A percentile compares a stretch with the other conserved stretches of the same genome.
Conservation (phyloP, 768 basidiomycete species). For the Lactifluus subvellereus region DNA sequence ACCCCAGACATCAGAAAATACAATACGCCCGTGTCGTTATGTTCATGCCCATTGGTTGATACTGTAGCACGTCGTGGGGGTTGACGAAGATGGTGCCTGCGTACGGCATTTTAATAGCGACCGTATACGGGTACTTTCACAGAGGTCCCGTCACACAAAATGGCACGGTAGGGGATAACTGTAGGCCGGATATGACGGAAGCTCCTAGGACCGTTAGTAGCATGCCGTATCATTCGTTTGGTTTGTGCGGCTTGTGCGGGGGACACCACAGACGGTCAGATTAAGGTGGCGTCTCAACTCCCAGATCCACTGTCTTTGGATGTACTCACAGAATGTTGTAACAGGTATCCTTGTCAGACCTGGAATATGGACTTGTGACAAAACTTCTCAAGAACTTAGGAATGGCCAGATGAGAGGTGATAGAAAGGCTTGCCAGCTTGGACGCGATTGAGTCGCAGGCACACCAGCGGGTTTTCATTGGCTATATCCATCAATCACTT, state of each 20-base stretch:
- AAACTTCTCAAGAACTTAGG: constrained; percentile 57
- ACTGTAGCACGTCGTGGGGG: constrained; percentile 46
- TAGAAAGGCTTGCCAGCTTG: constrained; percentile 41
- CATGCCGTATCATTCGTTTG: constrained; percentile 92
- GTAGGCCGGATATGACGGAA: constrained; percentile 56
- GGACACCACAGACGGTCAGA: constrained; percentile 85
- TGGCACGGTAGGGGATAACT: constrained; percentile 79
- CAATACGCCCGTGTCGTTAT: constrained; percentile 84
- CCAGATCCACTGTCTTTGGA: constrained; percentile 39
- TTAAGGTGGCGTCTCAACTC: constrained; percentile 50
- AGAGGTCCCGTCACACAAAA: constrained; percentile 59
- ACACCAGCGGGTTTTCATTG: neutral
- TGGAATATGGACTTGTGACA: constrained; percentile 57
- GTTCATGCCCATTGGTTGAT: constrained; percentile 91
- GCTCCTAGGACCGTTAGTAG: constrained; percentile 83
- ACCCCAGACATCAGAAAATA: constrained; percentile 49
- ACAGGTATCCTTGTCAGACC: constrained; percentile 74
- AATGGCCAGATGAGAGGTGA: constrained; percentile 61
- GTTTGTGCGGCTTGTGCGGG: constrained; percentile 75
- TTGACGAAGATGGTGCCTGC: constrained; percentile 78
- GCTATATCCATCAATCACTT: neutral
- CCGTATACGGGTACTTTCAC: constrained; percentile 43
- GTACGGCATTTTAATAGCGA: constrained; percentile 48
- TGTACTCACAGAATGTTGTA: constrained; percentile 84
- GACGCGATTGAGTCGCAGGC: constrained; percentile 62